A percentile compares a stretch with the other conserved stretches of the same genome.
These are phyloP conservation scores for Schizochytrium sp. DNA, from an alignment of 108 stramenopile species.

Conservation along the genomic window DNA sequence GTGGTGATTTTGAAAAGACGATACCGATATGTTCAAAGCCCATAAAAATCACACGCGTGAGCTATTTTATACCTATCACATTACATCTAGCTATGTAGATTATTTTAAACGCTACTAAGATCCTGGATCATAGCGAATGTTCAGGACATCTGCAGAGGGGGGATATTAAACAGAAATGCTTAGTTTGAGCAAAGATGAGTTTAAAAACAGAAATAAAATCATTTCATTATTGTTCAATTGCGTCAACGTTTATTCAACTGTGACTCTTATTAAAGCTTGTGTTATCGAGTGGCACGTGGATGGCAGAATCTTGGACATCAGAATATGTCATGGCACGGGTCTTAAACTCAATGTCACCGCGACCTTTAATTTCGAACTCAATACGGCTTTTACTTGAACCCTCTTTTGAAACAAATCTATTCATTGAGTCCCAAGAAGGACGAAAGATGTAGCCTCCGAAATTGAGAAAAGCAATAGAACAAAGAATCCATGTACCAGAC, in stretches of 20 bases:
- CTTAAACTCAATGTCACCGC: neutral
- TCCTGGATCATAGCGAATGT: too few species aligned
- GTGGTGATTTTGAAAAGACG: too few species aligned
- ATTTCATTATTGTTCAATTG: neutral
- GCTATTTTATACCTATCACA: too few species aligned
- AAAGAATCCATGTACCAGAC: neutral
- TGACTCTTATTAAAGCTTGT: slow-evolving; percentile 14
- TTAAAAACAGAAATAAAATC: neutral
- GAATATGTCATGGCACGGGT: neutral
- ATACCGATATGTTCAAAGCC: too few species aligned
- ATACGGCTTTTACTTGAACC: neutral
- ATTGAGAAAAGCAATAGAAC: neutral
- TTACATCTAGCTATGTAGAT: too few species aligned
- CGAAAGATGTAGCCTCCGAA: neutral
- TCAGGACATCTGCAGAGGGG: too few species aligned
- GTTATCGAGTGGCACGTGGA: neutral
- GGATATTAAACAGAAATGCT: too few species aligned
- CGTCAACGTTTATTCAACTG: neutral
- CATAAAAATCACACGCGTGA: too few species aligned
- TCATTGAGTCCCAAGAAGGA: neutral
- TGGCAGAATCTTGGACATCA: neutral
- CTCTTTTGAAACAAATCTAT: neutral
- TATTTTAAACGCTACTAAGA: too few species aligned
- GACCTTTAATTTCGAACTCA: slow-evolving; percentile 12
- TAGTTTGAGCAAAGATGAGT: neutral